Evolutionary conservation across 305 asterid species (phyloP).

Genomic region (Solanum hybrid): DNA sequence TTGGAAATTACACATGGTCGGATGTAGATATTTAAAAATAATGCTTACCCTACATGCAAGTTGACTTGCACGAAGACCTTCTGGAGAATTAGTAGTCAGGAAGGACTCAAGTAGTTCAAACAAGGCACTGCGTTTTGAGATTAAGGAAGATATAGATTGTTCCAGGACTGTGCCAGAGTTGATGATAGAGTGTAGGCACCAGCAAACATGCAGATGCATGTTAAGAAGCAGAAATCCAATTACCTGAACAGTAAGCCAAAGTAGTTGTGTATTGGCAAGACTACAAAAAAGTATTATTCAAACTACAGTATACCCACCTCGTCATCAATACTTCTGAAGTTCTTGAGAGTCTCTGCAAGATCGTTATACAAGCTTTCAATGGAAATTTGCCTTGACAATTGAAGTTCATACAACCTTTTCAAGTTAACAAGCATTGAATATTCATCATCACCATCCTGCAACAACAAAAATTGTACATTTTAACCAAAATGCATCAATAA

Average conservation of each 20-base stretch:
- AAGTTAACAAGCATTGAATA: slow-evolving; percentile 75
- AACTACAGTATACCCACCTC: slow-evolving; percentile 41
- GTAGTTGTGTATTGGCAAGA: slow-evolving; percentile 17
- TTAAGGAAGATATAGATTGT: slow-evolving; percentile 50
- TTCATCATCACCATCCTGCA: slow-evolving; percentile 95
- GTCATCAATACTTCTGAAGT: slow-evolving; percentile 67
- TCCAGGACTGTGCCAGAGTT: slow-evolving; percentile 61
- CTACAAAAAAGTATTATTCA: slow-evolving; percentile 1
- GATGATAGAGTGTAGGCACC: slow-evolving; percentile 67
- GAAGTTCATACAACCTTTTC: slow-evolving; percentile 89
- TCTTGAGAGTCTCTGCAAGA: slow-evolving; percentile 48
- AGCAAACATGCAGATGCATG: slow-evolving; percentile 86
- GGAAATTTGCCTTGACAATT: slow-evolving; percentile 51
- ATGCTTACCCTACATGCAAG: slow-evolving; percentile 73
- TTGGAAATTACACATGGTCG: background rate
- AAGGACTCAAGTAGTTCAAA: slow-evolving; percentile 71
- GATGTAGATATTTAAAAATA: background rate
- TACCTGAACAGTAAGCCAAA: slow-evolving; percentile 43
- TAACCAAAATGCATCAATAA: slow-evolving; percentile 14
- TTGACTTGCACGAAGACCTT: slow-evolving; percentile 36
- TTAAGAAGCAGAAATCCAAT: slow-evolving; percentile 74
- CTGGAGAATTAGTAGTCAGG: slow-evolving; percentile 30
- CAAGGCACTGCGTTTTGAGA: slow-evolving; percentile 57
- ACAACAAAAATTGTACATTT: slow-evolving; percentile 16
- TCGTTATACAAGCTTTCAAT: slow-evolving; percentile 64